Evolutionary conservation across 2,329 filamentous ascomycete genomes (phyloP), one percentile per base, ranked within the genome.

Genomic region (Trichoderma citrinoviride): DNA sequence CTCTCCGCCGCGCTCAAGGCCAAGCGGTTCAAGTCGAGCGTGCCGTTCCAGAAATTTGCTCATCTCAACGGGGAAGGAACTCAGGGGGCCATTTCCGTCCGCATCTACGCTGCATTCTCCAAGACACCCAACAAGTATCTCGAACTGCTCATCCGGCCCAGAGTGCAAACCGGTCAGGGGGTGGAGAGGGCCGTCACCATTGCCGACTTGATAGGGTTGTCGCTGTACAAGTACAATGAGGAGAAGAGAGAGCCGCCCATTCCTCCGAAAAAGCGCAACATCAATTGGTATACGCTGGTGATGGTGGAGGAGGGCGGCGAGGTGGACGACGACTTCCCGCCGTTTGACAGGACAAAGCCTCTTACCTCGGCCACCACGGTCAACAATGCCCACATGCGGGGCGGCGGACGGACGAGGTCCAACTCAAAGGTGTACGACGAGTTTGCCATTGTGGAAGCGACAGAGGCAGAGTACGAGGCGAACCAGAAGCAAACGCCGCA

Each of bases 251-350:
- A 92, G 68, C 91, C 91, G 3, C 74, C 83, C 0, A 79, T 95
- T 10, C 79, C 86, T 0, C 74, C 79, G 2, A 85, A 88, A 57
- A 91, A 92, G 72, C 80, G 87, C 60, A 92, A 91, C 70, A 88
- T 93, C 70, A 94, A 94, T 72, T 87, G 87, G 80, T 95, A 90
- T 90, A 91, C 88, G 25, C 78, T 96, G 64, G 85, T 91, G 46
- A 93, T 96, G 87, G 90, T 93, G 1, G 88, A 95, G 67, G 87
- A 95, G 73, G 90, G 91, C 64, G 92, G 90, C 55, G 91, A 95
- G 72, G 88, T 94, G 1, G 91, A 96, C 70, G 90, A 92, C 68
- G 92, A 95, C 72, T 95, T 95, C 68, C 90, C 91, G 37, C 88
- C 91, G 0, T 81, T 95, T 46, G 89, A 90, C 65, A 84, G 91